A percentile compares a stretch with the other conserved stretches of the same genome.
These are phyloP conservation scores for Diaporthe aspalathi DNA, from an alignment of 2,329 filamentous ascomycete genomes.

Conservation along the genomic window DNA sequence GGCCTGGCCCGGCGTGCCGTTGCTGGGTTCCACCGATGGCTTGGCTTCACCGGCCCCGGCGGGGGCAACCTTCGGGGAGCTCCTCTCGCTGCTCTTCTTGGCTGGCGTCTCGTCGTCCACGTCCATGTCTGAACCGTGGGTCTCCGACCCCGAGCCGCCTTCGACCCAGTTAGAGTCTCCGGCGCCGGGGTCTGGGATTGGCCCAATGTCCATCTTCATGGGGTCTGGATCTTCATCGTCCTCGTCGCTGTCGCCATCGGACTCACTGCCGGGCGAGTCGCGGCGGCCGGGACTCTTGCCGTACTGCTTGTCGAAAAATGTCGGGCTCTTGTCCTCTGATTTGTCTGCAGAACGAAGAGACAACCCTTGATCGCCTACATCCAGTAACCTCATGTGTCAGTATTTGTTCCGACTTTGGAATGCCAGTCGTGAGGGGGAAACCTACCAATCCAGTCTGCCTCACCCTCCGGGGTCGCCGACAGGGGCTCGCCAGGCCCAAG, in stretches of 20 bases:
- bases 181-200: conserved; percentile 29
- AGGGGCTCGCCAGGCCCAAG: conserved; percentile 38
- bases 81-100: neutral
- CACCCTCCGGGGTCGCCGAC: conserved; percentile 27
- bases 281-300: conserved; percentile 6
- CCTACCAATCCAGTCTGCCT: conserved; percentile 20
- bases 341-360: conserved; percentile 33
- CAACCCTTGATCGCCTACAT: conserved; percentile 17
- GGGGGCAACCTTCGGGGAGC: neutral
- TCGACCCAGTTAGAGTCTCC: conserved; percentile 34
- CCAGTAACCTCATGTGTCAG: neutral
- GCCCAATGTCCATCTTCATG: conserved; percentile 36
- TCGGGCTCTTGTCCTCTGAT: conserved; percentile 34
- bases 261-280: conserved; percentile 16
- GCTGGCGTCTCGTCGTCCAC: neutral
- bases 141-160: conserved; percentile 28
- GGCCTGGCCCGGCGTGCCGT: neutral
- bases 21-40: neutral
- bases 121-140: neutral
- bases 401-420: neutral
- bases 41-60: neutral
- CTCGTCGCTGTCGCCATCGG: conserved; percentile 9
- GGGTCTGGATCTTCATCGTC: conserved; percentile 30
- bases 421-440: neutral
- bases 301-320: conserved; percentile 20